phyloP scores from a whole-genome alignment of 768 basidiomycete species.

The Russula emetica region DNA sequence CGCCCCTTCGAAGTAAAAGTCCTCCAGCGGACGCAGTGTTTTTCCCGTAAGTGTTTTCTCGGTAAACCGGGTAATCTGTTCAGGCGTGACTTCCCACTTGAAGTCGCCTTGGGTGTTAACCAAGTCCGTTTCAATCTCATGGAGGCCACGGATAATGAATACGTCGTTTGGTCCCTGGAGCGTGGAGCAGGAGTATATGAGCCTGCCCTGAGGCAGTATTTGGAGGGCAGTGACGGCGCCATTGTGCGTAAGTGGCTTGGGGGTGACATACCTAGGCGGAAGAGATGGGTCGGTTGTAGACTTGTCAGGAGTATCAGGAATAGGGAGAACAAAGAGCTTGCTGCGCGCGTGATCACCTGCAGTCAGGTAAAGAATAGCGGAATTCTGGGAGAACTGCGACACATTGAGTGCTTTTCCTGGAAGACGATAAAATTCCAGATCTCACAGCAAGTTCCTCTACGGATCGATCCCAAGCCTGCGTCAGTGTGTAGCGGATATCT shows the following conservation, averaged over 20 bases:
- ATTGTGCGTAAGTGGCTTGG: constrained; percentile 54
- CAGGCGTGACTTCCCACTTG: constrained; percentile 36
- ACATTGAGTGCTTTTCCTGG: background rate
- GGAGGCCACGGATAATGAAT: constrained; percentile 54
- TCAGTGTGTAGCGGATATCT: constrained; percentile 65
- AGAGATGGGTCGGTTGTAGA: constrained; percentile 52
- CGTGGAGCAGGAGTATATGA: constrained; percentile 71
- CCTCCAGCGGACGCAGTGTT: constrained; percentile 58
- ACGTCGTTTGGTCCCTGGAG: constrained; percentile 78
- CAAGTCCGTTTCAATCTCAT: constrained; percentile 37
- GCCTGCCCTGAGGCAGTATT: constrained; percentile 51
- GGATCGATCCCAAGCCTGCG: constrained; percentile 83
- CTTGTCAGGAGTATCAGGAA: constrained; percentile 56
- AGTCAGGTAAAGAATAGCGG: constrained; percentile 62
- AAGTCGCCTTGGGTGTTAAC: constrained; percentile 29
- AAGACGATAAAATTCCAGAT: background rate
- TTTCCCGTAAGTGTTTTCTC: constrained; percentile 53
- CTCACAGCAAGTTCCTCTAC: constrained; percentile 57
- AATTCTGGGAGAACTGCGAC: constrained; percentile 68
- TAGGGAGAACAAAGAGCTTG: constrained; percentile 66
- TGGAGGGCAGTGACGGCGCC: constrained; percentile 61
- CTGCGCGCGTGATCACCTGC: constrained; percentile 74
- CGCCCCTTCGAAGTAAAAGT: constrained; percentile 89
- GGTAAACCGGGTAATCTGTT: constrained; percentile 65
- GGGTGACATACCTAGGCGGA: constrained; percentile 44